A percentile compares a stretch with the other conserved stretches of the same genome.
These are phyloP conservation scores for Myxozyma neotropica DNA, from an alignment of 805 yeast species.

Conservation along the genomic window DNA sequence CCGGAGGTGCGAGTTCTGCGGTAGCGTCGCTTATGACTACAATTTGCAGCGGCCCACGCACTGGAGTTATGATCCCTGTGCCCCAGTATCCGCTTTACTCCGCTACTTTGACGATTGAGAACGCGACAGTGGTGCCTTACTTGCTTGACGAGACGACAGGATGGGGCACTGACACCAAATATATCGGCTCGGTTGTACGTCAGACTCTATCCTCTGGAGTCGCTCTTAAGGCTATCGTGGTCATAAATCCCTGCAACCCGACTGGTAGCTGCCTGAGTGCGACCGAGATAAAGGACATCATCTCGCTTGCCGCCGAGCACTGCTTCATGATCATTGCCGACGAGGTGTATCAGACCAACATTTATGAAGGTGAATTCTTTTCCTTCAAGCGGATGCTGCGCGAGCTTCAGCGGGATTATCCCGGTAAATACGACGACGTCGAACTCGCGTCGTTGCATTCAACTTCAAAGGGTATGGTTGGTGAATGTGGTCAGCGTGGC, in stretches of 20 bases:
- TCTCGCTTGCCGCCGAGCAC: slow-evolving; percentile 79
- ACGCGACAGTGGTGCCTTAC: slow-evolving; percentile 83
- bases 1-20: slow-evolving; percentile 94
- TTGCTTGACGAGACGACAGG: slow-evolving; percentile 74
- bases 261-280: slow-evolving; percentile 81
- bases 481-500: slow-evolving; percentile 99
- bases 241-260: slow-evolving; percentile 98
- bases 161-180: slow-evolving; percentile 81
- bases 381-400: slow-evolving; percentile 82
- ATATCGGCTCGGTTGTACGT: slow-evolving; percentile 58
- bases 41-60: slow-evolving; percentile 62
- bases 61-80: slow-evolving; percentile 88
- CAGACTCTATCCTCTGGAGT: slow-evolving; percentile 57
- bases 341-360: slow-evolving; percentile 95
- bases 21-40: slow-evolving; percentile 78
- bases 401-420: slow-evolving; percentile 56
- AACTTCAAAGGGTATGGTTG: slow-evolving; percentile 96
- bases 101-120: slow-evolving; percentile 85
- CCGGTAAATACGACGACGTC: slow-evolving; percentile 64
- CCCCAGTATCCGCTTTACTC: slow-evolving; percentile 98
- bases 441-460: slow-evolving; percentile 94
- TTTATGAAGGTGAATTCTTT: slow-evolving; percentile 66
- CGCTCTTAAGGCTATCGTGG: slow-evolving; percentile 76
- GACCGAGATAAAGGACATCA: slow-evolving; percentile 67
- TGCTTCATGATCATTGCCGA: slow-evolving; percentile 91